Conservation (phyloP, 2,329 filamentous ascomycete species). For the Chrysoporthe cubensis region DNA sequence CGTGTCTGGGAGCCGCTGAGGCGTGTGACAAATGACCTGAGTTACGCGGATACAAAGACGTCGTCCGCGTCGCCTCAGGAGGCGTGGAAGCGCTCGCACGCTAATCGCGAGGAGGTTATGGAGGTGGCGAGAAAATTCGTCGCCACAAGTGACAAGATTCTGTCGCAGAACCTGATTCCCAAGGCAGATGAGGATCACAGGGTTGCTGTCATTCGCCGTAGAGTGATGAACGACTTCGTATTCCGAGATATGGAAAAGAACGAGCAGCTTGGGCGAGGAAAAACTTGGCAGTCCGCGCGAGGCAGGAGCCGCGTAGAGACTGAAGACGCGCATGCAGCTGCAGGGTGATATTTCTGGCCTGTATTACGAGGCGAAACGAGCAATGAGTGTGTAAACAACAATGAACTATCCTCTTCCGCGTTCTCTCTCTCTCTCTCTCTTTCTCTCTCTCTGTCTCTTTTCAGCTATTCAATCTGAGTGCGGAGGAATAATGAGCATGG, state of each 20-base stretch:
- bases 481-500: neutral
- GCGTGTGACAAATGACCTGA: slow-evolving; percentile 38
- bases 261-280: slow-evolving; percentile 1
- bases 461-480: neutral
- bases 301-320: slow-evolving; percentile 4
- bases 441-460: neutral
- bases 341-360: neutral
- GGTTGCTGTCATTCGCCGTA: slow-evolving; percentile 19
- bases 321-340: slow-evolving; percentile 7
- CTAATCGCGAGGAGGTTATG: slow-evolving; percentile 17
- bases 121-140: slow-evolving; percentile 23
- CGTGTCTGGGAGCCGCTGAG: slow-evolving; percentile 55
- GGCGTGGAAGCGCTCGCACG: slow-evolving; percentile 31
- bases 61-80: slow-evolving; percentile 32
- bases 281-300: neutral
- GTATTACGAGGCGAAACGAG: neutral
- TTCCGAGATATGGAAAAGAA: slow-evolving; percentile 12
- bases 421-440: neutral
- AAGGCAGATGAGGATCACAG: slow-evolving; percentile 14
- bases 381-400: slow-evolving; percentile 17
- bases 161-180: slow-evolving; percentile 23
- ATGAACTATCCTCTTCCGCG: neutral
- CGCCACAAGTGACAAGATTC: slow-evolving; percentile 27
- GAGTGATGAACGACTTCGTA: slow-evolving; percentile 18
- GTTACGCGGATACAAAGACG: slow-evolving; percentile 38